Percentiles rank a stretch among this genome's conserved stretches.
Evolutionary conservation across 2,329 filamentous ascomycete genomes (phyloP).

Genomic region (Scedosporium minutisporum): DNA sequence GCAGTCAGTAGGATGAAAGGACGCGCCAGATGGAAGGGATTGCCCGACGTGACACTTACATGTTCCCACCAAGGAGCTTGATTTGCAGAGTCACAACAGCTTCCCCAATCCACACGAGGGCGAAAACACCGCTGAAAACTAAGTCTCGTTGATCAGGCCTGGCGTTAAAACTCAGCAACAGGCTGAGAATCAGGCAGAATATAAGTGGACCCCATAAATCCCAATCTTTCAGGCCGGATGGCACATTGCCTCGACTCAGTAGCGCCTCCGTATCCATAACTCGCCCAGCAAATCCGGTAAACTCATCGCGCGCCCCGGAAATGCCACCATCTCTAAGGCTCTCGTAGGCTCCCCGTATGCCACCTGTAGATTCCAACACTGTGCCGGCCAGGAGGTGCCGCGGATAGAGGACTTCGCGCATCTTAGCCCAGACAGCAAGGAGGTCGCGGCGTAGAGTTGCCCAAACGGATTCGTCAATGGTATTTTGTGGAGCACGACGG

Average conservation of each 20-base stretch:
- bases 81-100: slow-evolving; percentile 97
- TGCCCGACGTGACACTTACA: slow-evolving; percentile 51
- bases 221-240: slow-evolving; percentile 86
- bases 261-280: slow-evolving; percentile 55
- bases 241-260: slow-evolving; percentile 61
- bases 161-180: slow-evolving; percentile 78
- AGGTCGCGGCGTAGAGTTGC: slow-evolving; percentile 90
- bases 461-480: slow-evolving; percentile 96
- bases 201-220: slow-evolving; percentile 95
- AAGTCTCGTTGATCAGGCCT: slow-evolving; percentile 70
- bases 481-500: slow-evolving; percentile 78
- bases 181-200: slow-evolving; percentile 81
- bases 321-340: slow-evolving; percentile 50
- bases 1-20: slow-evolving; percentile 3
- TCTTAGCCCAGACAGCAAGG: slow-evolving; percentile 91
- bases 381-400: slow-evolving; percentile 76
- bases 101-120: slow-evolving; percentile 93
- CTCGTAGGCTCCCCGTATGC: slow-evolving; percentile 51
- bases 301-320: slow-evolving; percentile 50
- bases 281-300: slow-evolving; percentile 50
- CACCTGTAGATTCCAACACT: slow-evolving; percentile 47
- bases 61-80: slow-evolving; percentile 89
- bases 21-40: background rate
- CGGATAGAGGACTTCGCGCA: slow-evolving; percentile 93
- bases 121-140: slow-evolving; percentile 94